Base-by-base conservation (phyloP, 1,284 basidiomycete genomes). In the Vanrija sp. region DNA sequence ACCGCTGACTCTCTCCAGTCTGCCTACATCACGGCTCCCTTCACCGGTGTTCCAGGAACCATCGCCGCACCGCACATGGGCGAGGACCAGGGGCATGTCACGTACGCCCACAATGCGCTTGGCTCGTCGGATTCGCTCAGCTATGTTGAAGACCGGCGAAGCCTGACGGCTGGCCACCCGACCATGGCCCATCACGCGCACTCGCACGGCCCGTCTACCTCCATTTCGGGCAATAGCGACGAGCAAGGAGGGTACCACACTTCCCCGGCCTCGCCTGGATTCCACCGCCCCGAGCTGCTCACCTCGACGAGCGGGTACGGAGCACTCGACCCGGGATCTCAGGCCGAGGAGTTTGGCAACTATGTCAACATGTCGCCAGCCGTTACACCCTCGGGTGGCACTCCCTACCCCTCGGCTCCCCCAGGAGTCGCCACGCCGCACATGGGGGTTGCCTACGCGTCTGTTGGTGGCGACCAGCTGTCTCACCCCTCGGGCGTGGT, bases 291-390 rank as follows among this genome's bases (percentile, higher is more conserved):
- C 9, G 31, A 31, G 31, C 12, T 31, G 31, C 31, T 31, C 31
- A 14, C 31, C 12, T 31, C 31, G 31, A 14, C 31, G 10, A 31
- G 31, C 12, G 31, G 12, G 12, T 31, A 31, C 12, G 31, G 31
- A 12, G 31, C 31, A 14, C 31, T 31, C 4, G 31, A 31, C 31
- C 31, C 31, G 12, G 31, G 31, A 0, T 14, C 38, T 1, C 38
- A n/a, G n/a, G 15, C 38, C 10, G 38, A 39, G 7, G 51, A 50
- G n/a, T 50, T 50, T 18, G 42, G 35, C 47, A 50, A 22, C 44
- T 54, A 50, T 19, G 53, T 54, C 44, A 54, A 47, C 48, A 49
- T 54, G 47, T 42, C 53, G 7, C 52, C 52, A 2, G 24, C 41
- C 16, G 20, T 25, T 10, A 20, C 51, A 9, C 39, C 42, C 9